Evolutionary conservation across 192 early-diverging fungal genomes (phyloP).

Genomic region (Pecoramyces ruminantium): DNA sequence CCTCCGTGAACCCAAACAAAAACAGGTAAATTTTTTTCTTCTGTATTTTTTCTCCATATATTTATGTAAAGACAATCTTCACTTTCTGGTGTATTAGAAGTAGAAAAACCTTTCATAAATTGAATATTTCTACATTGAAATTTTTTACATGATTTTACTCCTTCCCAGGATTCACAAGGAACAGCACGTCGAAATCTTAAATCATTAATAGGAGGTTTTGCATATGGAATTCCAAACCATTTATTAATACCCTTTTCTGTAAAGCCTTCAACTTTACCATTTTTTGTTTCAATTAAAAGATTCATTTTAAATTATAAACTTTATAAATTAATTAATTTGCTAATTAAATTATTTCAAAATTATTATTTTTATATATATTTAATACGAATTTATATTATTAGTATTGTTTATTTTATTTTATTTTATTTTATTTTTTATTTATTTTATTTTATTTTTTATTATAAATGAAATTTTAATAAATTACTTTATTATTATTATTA

Average conservation of each 20-base stretch:
- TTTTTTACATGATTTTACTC: background rate
- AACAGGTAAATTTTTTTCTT: background rate
- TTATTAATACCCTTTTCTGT: background rate
- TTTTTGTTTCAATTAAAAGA: background rate
- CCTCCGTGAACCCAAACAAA: background rate
- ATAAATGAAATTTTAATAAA: too few relatives aligned
- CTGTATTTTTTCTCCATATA: conserved; percentile 3
- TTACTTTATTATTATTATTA: too few relatives aligned
- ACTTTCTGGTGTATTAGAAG: background rate
- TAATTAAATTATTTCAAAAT: too few relatives aligned
- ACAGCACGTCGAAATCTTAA: background rate
- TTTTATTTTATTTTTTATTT: too few relatives aligned
- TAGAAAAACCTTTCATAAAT: background rate
- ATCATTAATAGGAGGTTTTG: background rate
- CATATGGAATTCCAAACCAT: background rate
- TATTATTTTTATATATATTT: too few relatives aligned
- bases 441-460: too few relatives aligned
- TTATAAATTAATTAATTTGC: too few relatives aligned
- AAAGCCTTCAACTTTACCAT: background rate
- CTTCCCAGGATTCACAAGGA: background rate
- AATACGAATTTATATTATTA: too few relatives aligned
- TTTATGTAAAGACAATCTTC: conserved; percentile 23
- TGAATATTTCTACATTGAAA: background rate
- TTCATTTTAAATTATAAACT: too few relatives aligned
- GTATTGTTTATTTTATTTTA: too few relatives aligned